Evolutionary conservation across 1,284 basidiomycete genomes (phyloP), one percentile per base, ranked within the genome.

Genomic region (Trichosporon sp.): DNA sequence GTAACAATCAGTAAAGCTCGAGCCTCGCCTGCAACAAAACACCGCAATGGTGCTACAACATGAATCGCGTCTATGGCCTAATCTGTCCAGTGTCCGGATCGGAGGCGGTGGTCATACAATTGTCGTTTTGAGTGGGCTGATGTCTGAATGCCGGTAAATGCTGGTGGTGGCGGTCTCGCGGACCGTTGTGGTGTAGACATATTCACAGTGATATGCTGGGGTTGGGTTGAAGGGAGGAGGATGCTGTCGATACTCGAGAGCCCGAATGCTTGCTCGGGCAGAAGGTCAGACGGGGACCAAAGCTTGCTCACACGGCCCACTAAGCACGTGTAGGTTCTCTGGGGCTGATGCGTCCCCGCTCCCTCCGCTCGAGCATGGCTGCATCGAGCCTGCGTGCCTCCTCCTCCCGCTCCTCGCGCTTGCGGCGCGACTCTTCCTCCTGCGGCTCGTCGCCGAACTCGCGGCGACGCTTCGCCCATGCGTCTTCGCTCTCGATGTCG

Each of bases 391-490:
- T 59, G 44, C 65, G 67, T 36, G 76, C 76, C 59, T 77, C 76
- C 25, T 71, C 69, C 14, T 65, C 69, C 27, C 71, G 69, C 32
- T 69, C 70, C 19, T 66, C 70, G 36, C 40, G 40, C 40, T 44
- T 44, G 19, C 40, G 40, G 14, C 40, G 16, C 19, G 19, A 23
- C 40, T 69, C 70, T 32, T 70, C 69, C 16, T 71, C 70, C 2
- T 70, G 63, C 32, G 44, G 83, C 27, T 83, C 81, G 34, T 87
- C 87, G 52, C 89, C 88, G 69, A 91, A 81, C 73, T 86, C 81
- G 62, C 82, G 83, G 37, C 92, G 85, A 59, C 85, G 85, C 54
- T 88, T 85, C 46, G 88, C 86, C 92, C 91, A 93, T 72, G 91
- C 91, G 74, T 88, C 90, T 71, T 92, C 91, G 64, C 88, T 74